Percentiles rank a stretch among this genome's conserved stretches.
These are phyloP conservation scores for Penicillium sp. DNA, from an alignment of 2,329 filamentous ascomycete genomes.

Conservation along the genomic window DNA sequence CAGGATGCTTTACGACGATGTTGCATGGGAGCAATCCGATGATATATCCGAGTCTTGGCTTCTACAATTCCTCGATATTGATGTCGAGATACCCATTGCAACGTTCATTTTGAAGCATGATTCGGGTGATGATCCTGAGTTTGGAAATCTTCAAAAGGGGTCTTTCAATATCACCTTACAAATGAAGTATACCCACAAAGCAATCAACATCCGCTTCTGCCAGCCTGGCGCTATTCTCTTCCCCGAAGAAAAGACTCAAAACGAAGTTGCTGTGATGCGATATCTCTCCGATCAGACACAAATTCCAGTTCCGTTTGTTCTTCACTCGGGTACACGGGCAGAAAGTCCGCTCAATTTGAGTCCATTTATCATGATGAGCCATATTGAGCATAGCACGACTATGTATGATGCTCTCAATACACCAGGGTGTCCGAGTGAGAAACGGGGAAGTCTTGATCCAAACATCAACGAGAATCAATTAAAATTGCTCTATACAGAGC, in stretches of 20 bases:
- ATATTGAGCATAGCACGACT: slow-evolving; percentile 9
- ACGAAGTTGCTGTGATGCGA: not conserved
- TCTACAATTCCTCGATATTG: not conserved
- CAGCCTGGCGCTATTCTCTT: not conserved
- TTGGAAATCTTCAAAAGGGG: not conserved
- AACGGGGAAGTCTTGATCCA: slow-evolving; percentile 20
- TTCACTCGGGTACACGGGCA: not conserved
- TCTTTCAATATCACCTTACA: not conserved
- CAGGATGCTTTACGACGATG: not conserved
- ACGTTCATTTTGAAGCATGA: not conserved
- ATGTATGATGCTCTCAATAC: slow-evolving; percentile 7
- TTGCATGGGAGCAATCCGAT: not conserved
- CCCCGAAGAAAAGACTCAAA: not conserved
- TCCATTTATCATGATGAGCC: slow-evolving; percentile 35
- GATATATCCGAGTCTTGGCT: not conserved
- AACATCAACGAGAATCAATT: slow-evolving; percentile 31
- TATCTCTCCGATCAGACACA: not conserved
- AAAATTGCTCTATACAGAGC: slow-evolving; percentile 15
- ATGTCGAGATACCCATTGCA: not conserved
- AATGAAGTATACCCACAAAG: not conserved
- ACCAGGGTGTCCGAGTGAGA: not conserved
- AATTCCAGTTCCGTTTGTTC: not conserved
- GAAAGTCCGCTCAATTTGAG: not conserved
- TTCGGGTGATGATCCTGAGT: not conserved
- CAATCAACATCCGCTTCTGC: not conserved